A percentile compares a stretch with the other conserved stretches of the same genome.
Evolutionary conservation across 2,329 filamentous ascomycete genomes (phyloP).

Genomic region (Phoma sp.): DNA sequence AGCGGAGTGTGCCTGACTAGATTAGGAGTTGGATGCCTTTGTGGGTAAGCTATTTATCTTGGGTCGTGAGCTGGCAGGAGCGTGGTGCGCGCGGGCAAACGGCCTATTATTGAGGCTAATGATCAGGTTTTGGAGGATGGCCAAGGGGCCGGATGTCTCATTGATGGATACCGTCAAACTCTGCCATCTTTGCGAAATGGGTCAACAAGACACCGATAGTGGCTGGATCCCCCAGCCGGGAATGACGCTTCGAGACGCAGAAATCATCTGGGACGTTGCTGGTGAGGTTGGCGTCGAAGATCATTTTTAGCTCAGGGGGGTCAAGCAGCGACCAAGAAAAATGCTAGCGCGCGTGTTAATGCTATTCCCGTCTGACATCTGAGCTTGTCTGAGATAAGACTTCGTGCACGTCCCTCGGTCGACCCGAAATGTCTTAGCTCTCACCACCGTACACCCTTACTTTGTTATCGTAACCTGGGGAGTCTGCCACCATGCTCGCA

Average conservation of each 20-base stretch:
- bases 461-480: slow-evolving; percentile 27
- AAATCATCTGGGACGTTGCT: slow-evolving; percentile 25
- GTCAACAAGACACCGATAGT: slow-evolving; percentile 19
- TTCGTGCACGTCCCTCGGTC: slow-evolving; percentile 23
- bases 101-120: slow-evolving; percentile 26
- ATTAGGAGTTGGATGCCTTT: slow-evolving; percentile 26
- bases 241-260: slow-evolving; percentile 18
- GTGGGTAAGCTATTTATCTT: slow-evolving; percentile 29
- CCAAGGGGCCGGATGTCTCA: slow-evolving; percentile 21
- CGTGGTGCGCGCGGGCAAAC: slow-evolving; percentile 23
- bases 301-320: slow-evolving; percentile 23
- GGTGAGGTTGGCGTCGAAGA: slow-evolving; percentile 25
- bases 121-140: slow-evolving; percentile 23
- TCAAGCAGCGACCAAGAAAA: slow-evolving; percentile 27
- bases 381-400: slow-evolving; percentile 30
- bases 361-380: no score
- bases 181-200: slow-evolving; percentile 28
- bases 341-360: slow-evolving; percentile 29
- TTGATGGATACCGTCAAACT: slow-evolving; percentile 26
- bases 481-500: slow-evolving; percentile 6
- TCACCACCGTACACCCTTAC: slow-evolving; percentile 1
- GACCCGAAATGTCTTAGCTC: slow-evolving; percentile 19
- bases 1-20: slow-evolving; percentile 31
- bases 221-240: slow-evolving; percentile 11
- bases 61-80: slow-evolving; percentile 26